Percentiles rank a stretch among this genome's conserved stretches.
phyloP scores from a whole-genome alignment of 169 alveolate genomes.

The Perkinsus chesapeaki region DNA sequence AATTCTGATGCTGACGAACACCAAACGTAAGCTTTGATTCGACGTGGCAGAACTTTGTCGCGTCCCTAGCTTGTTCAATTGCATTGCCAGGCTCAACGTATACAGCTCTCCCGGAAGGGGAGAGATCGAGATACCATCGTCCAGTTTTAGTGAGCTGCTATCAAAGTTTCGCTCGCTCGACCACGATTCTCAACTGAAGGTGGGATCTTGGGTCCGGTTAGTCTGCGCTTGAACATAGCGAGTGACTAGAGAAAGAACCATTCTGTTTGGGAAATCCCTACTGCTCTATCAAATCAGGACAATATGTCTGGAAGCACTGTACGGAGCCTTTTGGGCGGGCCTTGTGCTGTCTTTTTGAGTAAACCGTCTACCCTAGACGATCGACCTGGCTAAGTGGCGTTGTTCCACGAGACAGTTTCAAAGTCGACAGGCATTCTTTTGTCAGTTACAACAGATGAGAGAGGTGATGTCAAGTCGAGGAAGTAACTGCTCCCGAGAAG shows the following conservation, averaged over 20 bases:
- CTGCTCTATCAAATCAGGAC: too few relatives aligned
- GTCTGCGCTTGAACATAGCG: background rate
- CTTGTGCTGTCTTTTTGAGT: too few relatives aligned
- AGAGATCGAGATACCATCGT: background rate
- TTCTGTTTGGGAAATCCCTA: background rate
- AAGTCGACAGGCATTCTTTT: background rate
- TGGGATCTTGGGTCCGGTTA: background rate
- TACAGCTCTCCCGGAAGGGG: background rate
- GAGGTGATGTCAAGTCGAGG: background rate
- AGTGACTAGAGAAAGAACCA: background rate
- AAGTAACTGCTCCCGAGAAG: background rate
- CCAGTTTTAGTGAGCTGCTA: background rate
- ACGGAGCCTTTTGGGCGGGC: too few relatives aligned
- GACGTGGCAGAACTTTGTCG: too few relatives aligned
- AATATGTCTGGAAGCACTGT: too few relatives aligned
- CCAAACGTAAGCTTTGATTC: background rate
- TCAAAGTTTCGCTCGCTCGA: background rate
- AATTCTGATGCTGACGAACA: background rate
- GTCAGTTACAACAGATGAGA: background rate
- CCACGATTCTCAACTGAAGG: background rate
- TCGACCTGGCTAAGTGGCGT: background rate
- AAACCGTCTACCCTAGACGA: too few relatives aligned
- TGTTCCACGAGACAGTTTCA: too few relatives aligned
- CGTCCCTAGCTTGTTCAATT: too few relatives aligned
- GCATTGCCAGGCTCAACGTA: too few relatives aligned